Evolutionary conservation across 768 basidiomycete genomes (phyloP).

Genomic region (Boletus rufocinnamomeus): DNA sequence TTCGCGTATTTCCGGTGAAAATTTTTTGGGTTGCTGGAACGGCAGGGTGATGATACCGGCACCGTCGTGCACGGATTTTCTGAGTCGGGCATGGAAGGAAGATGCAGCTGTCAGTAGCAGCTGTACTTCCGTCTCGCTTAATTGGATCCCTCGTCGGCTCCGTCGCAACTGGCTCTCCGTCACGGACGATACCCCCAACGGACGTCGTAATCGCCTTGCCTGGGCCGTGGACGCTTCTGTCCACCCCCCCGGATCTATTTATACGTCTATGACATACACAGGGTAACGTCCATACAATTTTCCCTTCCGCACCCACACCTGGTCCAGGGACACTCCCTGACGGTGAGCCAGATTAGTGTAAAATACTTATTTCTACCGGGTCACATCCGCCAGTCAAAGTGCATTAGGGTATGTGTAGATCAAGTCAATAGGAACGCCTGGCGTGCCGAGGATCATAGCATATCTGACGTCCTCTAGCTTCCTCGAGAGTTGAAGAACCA

Average conservation of each 20-base stretch:
- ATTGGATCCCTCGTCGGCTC: slow-evolving; percentile 23
- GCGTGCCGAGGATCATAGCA: slow-evolving; percentile 15
- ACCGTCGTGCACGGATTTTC: slow-evolving; percentile 11
- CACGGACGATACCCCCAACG: background rate
- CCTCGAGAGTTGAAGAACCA: slow-evolving; percentile 91
- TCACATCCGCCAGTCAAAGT: slow-evolving; percentile 15
- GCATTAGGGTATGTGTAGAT: slow-evolving; percentile 36
- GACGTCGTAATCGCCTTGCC: slow-evolving; percentile 22
- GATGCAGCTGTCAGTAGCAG: slow-evolving; percentile 6
- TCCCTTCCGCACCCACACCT: slow-evolving; percentile 25
- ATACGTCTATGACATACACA: slow-evolving; percentile 25
- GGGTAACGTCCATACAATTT: slow-evolving; percentile 25
- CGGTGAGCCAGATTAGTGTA: slow-evolving; percentile 33
- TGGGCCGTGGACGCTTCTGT: slow-evolving; percentile 11
- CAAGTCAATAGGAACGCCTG: slow-evolving; percentile 20
- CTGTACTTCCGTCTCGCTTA: slow-evolving; percentile 19
- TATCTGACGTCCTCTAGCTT: slow-evolving; percentile 33
- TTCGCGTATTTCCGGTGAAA: slow-evolving; percentile 41
- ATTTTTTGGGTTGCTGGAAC: slow-evolving; percentile 29
- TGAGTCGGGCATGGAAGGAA: background rate
- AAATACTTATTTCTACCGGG: slow-evolving; percentile 18
- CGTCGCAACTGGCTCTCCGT: slow-evolving; percentile 6
- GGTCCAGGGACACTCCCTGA: slow-evolving; percentile 25
- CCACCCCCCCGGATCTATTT: slow-evolving; percentile 17
- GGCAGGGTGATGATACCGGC: slow-evolving; percentile 21